Evolutionary conservation across 495 filamentous ascomycete genomes (phyloP).

Genomic region (Friedmanniomyces endolithicus): DNA sequence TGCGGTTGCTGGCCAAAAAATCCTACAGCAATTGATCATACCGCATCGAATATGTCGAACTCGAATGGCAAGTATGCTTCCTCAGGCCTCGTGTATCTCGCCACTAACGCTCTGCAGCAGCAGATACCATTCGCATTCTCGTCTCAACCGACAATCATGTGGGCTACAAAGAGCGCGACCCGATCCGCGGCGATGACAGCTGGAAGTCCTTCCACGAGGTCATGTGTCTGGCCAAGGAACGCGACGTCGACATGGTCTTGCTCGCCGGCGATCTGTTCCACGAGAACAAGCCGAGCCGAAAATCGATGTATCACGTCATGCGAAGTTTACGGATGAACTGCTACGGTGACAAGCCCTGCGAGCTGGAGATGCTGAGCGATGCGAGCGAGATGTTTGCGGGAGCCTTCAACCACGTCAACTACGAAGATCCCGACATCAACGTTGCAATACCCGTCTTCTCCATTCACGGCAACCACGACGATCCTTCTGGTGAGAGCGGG

Average conservation of each 20-base stretch:
- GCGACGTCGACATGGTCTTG: slow-evolving; percentile 93
- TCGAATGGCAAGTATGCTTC: not conserved
- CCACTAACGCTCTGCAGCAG: slow-evolving; percentile 35
- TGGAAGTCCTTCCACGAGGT: slow-evolving; percentile 94
- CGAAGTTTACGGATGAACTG: slow-evolving; percentile 84
- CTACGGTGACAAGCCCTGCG: slow-evolving; percentile 85
- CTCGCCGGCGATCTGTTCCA: slow-evolving; percentile 93
- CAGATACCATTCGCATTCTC: slow-evolving; percentile 90
- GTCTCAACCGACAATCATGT: slow-evolving; percentile 95
- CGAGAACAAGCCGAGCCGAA: slow-evolving; percentile 94
- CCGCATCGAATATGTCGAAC: slow-evolving; percentile 4
- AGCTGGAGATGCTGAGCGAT: slow-evolving; percentile 90
- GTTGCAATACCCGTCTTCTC: slow-evolving; percentile 95
- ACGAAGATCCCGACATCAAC: slow-evolving; percentile 95
- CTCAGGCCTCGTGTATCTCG: not conserved
- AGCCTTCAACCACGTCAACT: slow-evolving; percentile 86
- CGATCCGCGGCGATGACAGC: slow-evolving; percentile 87
- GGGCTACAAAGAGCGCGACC: slow-evolving; percentile 85
- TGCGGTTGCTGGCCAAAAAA: not conserved
- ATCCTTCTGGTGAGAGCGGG: slow-evolving; percentile 86
- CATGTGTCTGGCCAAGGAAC: slow-evolving; percentile 75
- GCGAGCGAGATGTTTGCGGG: slow-evolving; percentile 75
- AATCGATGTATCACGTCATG: slow-evolving; percentile 96
- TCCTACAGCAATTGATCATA: not conserved
- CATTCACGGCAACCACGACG: slow-evolving; percentile 97